Evolutionary conservation across 169 alveolate genomes (phyloP), one percentile per base, ranked within the genome.

Genomic region (Theileria annulata): DNA sequence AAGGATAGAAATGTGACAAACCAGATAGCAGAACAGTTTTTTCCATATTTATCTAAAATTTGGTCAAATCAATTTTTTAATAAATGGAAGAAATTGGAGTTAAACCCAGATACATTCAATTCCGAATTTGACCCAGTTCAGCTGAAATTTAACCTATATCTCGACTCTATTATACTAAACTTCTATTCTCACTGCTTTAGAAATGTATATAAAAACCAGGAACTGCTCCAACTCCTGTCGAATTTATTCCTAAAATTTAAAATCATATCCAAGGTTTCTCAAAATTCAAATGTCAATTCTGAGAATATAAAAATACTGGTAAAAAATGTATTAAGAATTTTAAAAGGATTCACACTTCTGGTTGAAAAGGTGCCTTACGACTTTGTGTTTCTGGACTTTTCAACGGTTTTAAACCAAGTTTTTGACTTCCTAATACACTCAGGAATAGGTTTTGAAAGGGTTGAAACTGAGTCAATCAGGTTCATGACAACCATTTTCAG

Each of bases 21-120:
- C 15, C 64, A 75, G 3, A 8, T 82, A 35, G 79, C 86, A 3
- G 77, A 71, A 33, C 73, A 51, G 35, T 54, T 71, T 60, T 82
- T 47, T 23, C 89, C 85, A 17, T 67, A 31, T 17, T 74, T 82
- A 0, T 67, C 86, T 23, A 82, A 76, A 37, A 67, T 82, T 19
- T 82, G 89, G 89, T n/a, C 77, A 17, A 33, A n/a, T 33, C 80
- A 82, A 27, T 82, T 73, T 76, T 58, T 82, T 42, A 56, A 37
- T 4, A 68, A 70, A 17, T 77, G 86, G 85, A 72, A 56, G 13
- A 47, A 51, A n/a, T 77, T 80, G 25, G 42, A 28, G 25, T 13
- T 69, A 10, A 59, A 71, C 21, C 66, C 71, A 17, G 23, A 21
- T 2, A 0, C 37, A 37, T 5, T 73, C 27, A 8, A 19, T 19